Evolutionary conservation across 805 yeast genomes (phyloP).

Genomic region (Candida verbasci): DNA sequence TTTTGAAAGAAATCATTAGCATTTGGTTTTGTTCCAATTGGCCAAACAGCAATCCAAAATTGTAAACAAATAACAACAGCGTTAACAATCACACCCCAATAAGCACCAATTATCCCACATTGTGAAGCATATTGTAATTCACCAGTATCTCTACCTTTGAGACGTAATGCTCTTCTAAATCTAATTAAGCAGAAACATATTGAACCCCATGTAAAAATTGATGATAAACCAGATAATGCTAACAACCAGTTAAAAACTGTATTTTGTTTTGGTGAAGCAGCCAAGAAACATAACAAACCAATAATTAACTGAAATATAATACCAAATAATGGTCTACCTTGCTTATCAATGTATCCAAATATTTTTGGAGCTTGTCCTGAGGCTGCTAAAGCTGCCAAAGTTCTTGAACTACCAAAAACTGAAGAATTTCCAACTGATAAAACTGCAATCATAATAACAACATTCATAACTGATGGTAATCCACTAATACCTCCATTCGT

Average conservation of each 20-base stretch:
- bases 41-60: constrained; percentile 65
- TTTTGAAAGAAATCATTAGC: constrained; percentile 28
- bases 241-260: constrained; percentile 62
- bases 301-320: constrained; percentile 46
- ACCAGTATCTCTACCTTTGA: constrained; percentile 46
- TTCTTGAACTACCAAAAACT: constrained; percentile 65
- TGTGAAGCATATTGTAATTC: constrained; percentile 54
- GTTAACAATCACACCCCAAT: constrained; percentile 46
- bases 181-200: constrained; percentile 58
- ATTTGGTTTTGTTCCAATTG: constrained; percentile 41
- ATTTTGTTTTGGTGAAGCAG: constrained; percentile 49
- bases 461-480: constrained; percentile 63
- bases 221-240: constrained; percentile 59
- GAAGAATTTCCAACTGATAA: constrained; percentile 73
- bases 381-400: constrained; percentile 57
- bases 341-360: constrained; percentile 58
- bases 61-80: constrained; percentile 51
- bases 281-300: constrained; percentile 63
- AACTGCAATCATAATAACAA: constrained; percentile 62
- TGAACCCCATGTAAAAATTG: constrained; percentile 61
- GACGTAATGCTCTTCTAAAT: constrained; percentile 53
- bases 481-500: constrained; percentile 59
- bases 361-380: constrained; percentile 59
- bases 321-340: constrained; percentile 64
- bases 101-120: constrained; percentile 51